phyloP scores from a whole-genome alignment of 495 filamentous ascomycete genomes.

The Evernia prunastri region DNA sequence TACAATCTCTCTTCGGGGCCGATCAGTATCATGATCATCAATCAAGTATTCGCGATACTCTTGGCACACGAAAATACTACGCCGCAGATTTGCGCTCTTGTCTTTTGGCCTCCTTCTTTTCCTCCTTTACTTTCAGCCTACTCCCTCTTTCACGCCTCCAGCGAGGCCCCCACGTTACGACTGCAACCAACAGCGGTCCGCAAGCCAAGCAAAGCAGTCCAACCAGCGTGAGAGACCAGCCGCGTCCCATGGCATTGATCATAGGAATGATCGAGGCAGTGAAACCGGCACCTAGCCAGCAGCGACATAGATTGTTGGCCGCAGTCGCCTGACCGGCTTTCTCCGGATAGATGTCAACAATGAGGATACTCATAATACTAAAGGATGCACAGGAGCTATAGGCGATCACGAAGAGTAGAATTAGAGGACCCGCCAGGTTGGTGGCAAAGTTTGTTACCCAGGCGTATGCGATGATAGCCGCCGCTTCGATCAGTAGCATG shows the following conservation, averaged over 20 bases:
- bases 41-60: too few relatives aligned
- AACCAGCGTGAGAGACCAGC: constrained; percentile 39
- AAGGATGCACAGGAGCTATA: constrained; percentile 30
- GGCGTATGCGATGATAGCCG: constrained; percentile 35
- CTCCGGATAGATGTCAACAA: constrained; percentile 41
- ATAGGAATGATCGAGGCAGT: constrained; percentile 38
- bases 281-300: constrained; percentile 40
- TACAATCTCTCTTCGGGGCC: too few relatives aligned
- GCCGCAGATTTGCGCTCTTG: background rate
- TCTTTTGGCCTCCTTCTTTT: background rate
- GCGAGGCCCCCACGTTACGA: background rate
- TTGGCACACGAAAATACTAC: background rate
- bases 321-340: constrained; percentile 41
- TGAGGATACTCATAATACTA: constrained; percentile 34
- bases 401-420: constrained; percentile 41
- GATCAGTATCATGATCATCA: too few relatives aligned
- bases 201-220: constrained; percentile 29
- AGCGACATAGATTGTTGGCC: constrained; percentile 44
- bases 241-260: constrained; percentile 41
- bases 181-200: background rate
- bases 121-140: background rate
- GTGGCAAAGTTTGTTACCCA: constrained; percentile 39
- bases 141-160: background rate
- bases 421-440: constrained; percentile 34
- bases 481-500: background rate